Conservation (phyloP, 2,329 filamentous ascomycete species). For the Delphinella strobiligena region DNA sequence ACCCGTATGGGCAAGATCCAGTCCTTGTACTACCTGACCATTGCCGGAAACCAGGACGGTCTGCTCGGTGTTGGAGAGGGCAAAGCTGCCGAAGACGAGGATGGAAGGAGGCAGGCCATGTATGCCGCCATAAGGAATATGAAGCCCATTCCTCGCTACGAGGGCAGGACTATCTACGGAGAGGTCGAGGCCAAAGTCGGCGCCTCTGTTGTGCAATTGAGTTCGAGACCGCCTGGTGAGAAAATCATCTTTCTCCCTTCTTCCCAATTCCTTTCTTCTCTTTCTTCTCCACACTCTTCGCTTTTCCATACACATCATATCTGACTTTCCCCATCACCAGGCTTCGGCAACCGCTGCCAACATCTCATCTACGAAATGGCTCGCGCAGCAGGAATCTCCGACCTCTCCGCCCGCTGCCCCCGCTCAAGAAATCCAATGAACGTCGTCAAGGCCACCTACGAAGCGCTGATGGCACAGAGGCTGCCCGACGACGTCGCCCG, state of each 20-base stretch:
- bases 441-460: conserved; percentile 79
- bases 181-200: conserved; percentile 74
- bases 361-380: conserved; percentile 91
- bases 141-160: conserved; percentile 82
- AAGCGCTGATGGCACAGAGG: conserved; percentile 71
- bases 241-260: too few relatives aligned
- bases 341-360: conserved; percentile 87
- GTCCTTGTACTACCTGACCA: conserved; percentile 60
- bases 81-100: conserved; percentile 63
- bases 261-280: too few relatives aligned
- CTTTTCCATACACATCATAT: neutral
- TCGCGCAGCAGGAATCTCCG: conserved; percentile 71
- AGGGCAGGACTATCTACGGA: conserved; percentile 83
- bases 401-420: conserved; percentile 71
- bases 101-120: conserved; percentile 60
- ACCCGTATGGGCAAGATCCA: conserved; percentile 90
- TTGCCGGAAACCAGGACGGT: conserved; percentile 80
- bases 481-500: conserved; percentile 83
- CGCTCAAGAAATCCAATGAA: conserved; percentile 95
- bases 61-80: conserved; percentile 80
- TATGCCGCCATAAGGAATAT: conserved; percentile 82
- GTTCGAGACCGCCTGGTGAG: conserved; percentile 76
- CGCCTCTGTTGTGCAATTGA: conserved; percentile 74
- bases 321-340: conserved; percentile 35
- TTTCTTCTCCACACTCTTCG: too few relatives aligned